Base-by-base conservation (phyloP, 257 asterid genomes). In the Rhazya stricta region DNA sequence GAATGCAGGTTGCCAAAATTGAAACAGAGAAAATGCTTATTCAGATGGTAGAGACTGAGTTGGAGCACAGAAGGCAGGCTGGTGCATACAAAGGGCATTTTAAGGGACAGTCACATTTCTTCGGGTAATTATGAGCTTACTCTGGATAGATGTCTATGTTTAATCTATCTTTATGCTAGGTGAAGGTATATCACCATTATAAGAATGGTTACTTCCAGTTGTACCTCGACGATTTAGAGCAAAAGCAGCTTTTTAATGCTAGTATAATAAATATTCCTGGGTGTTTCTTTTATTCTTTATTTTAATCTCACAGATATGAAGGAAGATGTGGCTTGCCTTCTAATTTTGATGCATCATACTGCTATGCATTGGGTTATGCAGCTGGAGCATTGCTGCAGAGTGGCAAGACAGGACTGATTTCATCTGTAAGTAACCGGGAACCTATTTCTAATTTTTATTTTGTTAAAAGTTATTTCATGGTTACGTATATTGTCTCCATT, bases 321-420 rank as follows among this genome's bases (percentile, higher is more conserved):
- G 98, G 97, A 81, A 88, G 99, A 77, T 95, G 99, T 73, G 99
- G 99, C 41, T 83, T 95, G 82, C 99, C 98, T 46, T 95, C 98
- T 16, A 95, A 89, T 74, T 95, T 95, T 78, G 99, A 95, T 82
- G 70, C 99, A 74, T 80, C 96, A 23, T 95, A 95, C 84, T 95
- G 99, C 81, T 89, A 86, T 41, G 91, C 96, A 6, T 81, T 88
- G 85, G 96, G 96, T 58, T 89, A 87, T 74, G 97, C 80, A 69
- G 97, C 98, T 81, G 98, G 96, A 60, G 93, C 83, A 19, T 82
- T 93, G 84, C 90, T 93, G 77, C 87, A 88, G 16, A 85, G 92
- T 81, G 95, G 98, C 76, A 93, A 90, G 86, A 87, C 97, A 0
- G 97, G 98, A 78, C 81, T 93, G 85, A 93, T 89, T 65, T 89